Evolutionary conservation across 257 asterid species (phyloP), one percentile per base, ranked within the genome.

Genomic region (Paulownia fortunei): DNA sequence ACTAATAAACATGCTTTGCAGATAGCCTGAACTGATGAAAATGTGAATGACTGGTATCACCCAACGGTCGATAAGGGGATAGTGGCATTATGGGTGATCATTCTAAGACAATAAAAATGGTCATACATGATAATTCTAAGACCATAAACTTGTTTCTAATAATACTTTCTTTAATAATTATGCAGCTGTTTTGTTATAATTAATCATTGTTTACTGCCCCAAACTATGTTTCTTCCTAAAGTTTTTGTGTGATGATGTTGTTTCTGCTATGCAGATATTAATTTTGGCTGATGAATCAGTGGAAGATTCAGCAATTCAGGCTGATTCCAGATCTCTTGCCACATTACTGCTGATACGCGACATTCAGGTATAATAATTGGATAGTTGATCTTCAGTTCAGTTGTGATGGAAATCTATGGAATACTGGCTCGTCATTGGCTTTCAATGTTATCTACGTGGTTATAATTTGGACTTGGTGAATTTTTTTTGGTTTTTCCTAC

Each of bases 251-350:
- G 21, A 23, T 68, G 16, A 27, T 39, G 6, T 32, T 71, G 21
- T 47, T 74, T 73, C 77, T 77, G 56, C 77, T 23, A 63, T 78
- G 75, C 85, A 93, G 97, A 93, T 90, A 79, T 86, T 93, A 80
- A 93, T 93, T 83, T 85, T 93, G 88, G 98, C 97, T 15, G 98
- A 93, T 81, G 97, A 93, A 79, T 91, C 97, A 37, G 97, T 91
- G 34, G 98, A 93, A 84, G 97, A 91, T 80, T 91, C 98, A 16
- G 98, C 97, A 47, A 91, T 93, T 72, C 96, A 89, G 89, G 98
- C 96, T 66, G 98, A 93, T 87, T 93, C 98, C 37, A 89, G 98
- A 86, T 93, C 98, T 75, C 97, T 93, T 73, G 97, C 98, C 65
- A 93, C 98, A 42, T 86, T 93, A 74, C 87, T 93, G 77, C 85